These are phyloP conservation scores for Sporobolomyces phaffii DNA, from an alignment of 768 basidiomycete species.

Conservation along the genomic window DNA sequence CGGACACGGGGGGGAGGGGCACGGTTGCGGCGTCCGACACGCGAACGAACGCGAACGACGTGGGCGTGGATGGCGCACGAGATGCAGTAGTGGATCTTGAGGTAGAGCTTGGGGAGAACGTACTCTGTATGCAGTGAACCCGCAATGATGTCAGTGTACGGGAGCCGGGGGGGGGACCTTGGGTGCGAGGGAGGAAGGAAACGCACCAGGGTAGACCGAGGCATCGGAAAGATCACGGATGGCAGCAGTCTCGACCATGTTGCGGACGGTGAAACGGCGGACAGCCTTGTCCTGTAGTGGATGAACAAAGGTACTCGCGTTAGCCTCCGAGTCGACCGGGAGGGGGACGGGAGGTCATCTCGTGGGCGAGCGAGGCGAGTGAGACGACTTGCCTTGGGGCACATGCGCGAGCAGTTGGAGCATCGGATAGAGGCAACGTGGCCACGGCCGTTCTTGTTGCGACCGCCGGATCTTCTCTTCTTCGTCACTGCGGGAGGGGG, in stretches of 20 bases:
- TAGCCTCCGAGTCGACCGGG: no score
- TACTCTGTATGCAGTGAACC: slow-evolving; percentile 80
- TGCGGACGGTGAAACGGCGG: slow-evolving; percentile 87
- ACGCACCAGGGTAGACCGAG: slow-evolving; percentile 63
- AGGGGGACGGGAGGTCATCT: no score
- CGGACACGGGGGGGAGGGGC: slow-evolving; percentile 85
- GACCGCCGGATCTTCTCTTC: slow-evolving; percentile 98
- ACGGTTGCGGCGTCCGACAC: slow-evolving; percentile 92
- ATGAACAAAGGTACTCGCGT: no score
- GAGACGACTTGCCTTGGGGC: slow-evolving; percentile 56
- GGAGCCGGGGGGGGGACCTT: no score
- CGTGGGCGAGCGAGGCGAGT: no score
- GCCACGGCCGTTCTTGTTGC: slow-evolving; percentile 99
- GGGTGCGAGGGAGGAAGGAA: not conserved
- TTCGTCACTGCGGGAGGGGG: slow-evolving; percentile 63
- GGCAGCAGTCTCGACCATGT: slow-evolving; percentile 99
- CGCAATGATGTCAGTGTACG: no score
- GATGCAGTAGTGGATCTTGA: slow-evolving; percentile 97
- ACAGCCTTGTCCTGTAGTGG: slow-evolving; percentile 85
- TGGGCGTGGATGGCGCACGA: slow-evolving; percentile 99
- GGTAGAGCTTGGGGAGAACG: slow-evolving; percentile 91
- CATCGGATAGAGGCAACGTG: slow-evolving; percentile 91
- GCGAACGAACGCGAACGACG: slow-evolving; percentile 96
- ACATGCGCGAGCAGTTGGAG: slow-evolving; percentile 96
- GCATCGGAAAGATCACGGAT: slow-evolving; percentile 96